Evolutionary conservation across 2,329 filamentous ascomycete species (phyloP).

Genomic region (Cadophora sp.): DNA sequence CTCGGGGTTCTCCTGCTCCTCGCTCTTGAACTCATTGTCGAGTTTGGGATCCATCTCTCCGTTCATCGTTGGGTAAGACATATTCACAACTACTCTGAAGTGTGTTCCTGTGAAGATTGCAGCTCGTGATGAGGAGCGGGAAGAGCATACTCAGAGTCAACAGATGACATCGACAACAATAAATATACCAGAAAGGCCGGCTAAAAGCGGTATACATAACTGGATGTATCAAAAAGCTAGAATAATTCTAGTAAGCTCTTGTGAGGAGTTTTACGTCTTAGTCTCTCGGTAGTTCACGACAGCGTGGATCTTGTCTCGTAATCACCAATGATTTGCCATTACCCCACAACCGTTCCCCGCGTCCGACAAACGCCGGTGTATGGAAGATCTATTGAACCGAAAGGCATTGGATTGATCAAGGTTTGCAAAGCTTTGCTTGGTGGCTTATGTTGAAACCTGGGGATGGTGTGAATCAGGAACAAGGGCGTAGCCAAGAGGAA

Average conservation of each 20-base stretch:
- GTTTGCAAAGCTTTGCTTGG: constrained; percentile 9
- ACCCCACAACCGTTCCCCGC: constrained; percentile 12
- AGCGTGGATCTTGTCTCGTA: constrained; percentile 20
- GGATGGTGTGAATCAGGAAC: not conserved
- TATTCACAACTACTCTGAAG: not conserved
- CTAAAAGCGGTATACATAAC: constrained; percentile 11
- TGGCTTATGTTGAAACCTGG: not conserved
- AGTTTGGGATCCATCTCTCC: constrained; percentile 16
- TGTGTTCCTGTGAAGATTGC: not conserved
- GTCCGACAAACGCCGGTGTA: constrained; percentile 1
- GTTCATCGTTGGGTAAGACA: constrained; percentile 2
- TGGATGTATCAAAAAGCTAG: not conserved
- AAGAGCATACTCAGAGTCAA: not conserved
- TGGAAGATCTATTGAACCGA: constrained; percentile 9
- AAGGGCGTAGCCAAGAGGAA: not conserved
- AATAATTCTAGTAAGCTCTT: not conserved
- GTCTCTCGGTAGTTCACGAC: constrained; percentile 1
- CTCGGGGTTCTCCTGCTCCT: constrained; percentile 41
- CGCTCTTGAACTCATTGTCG: constrained; percentile 24
- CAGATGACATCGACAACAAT: not conserved
- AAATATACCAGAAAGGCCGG: not conserved
- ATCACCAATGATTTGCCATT: not conserved
- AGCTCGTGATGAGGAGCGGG: not conserved
- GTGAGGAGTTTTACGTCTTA: constrained; percentile 10
- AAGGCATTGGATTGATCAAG: constrained; percentile 6